Base-by-base conservation (phyloP, 192 early-diverging fungal species). In the Haplosporangium gracile region DNA sequence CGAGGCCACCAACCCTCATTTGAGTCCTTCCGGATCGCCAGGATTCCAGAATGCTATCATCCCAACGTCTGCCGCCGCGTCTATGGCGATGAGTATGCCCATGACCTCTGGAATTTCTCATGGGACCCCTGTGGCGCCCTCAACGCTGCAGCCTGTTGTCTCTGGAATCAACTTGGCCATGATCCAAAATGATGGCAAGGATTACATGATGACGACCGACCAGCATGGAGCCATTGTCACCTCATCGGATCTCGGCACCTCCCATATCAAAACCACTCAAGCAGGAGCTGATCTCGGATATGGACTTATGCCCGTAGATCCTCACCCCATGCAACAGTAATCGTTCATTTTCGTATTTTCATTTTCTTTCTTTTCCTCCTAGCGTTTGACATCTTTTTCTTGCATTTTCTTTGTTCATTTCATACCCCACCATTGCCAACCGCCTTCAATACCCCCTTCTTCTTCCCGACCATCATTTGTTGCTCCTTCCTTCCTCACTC, bases 241-340 rank as follows among this genome's bases (percentile, higher is more conserved):
- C 16, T 40, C 82, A 0, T 57, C 76, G 1, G 72, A 36, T 38
- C 22, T 83, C 40, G 53, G 65, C 32, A 29, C 29, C n/a, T n/a
- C 22, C 20, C 55, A 32, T 13, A 11, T 72, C 4, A 32, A 63
- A 2, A 9, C 39, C 4, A 18, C 70, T 6, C 60, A 68, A 24
- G 53, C 53, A 38, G 63, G 47, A 5, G 13, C 60, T 4, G 82
- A 83, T 70, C n/a, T 83, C 39, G 72, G 76, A 70, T 83, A 82
- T 68, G 71, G 71, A 4, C 57, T 76, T 22, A 76, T 76, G 75
- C 81, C 81, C 22, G 60, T 82, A 13, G 81, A 82, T 77, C 70
- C 81, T 34, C 76, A 74, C 11, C 81, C 77, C 51, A 77, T 82
- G 81, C 77, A 71, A 76, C 38, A 32, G 34, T 32, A 5, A 63